Evolutionary conservation across 2,329 filamentous ascomycete genomes (phyloP), one percentile per base, ranked within the genome.

Genomic region (Salinomyces thailandicus): DNA sequence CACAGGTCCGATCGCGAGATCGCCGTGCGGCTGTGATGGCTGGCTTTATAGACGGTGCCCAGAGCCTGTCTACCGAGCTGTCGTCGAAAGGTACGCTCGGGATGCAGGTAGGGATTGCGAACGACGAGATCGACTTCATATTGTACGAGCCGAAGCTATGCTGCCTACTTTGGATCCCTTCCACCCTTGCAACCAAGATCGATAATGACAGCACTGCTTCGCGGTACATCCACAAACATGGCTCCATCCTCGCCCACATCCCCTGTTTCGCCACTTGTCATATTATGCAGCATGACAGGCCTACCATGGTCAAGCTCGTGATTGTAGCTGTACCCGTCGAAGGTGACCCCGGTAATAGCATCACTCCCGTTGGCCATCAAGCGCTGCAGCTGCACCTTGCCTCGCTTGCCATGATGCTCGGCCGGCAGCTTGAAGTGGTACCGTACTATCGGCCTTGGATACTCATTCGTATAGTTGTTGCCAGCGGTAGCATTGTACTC

Each of bases 311-410:
- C 63, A 33, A 79, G 55, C 53, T 79, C 75, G 39, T 68, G 69
- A 47, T 79, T 73, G 45, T 75, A 81, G 43, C 71, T 79, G 50
- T 61, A 66, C 1, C 74, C 75, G 52, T 79, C 72, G 60, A 69
- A 79, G 0, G 72, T 71, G 29, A 79, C 69, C 0, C 75, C 75
- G 1, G 69, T 70, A 15, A 77, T 68, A 6, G 76, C 75, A 57
- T 80, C 73, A 43, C 72, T 78, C 0, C 77, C 76, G 53, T 77
- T 78, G 2, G 77, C 75, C 33, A 62, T 51, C 19, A 80, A 53
- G 17, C 74, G 58, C 49, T 72, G 62, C 34, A 76, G 60, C 0
- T 61, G 51, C 1, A 45, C 49, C 14, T 46, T 45, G 5, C 44
- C 45, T 8, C 22, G 9, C 14, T 46, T 45, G 5, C 44, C 46